Evolutionary conservation across 495 filamentous ascomycete genomes (phyloP).

Genomic region (Letharia lupina): DNA sequence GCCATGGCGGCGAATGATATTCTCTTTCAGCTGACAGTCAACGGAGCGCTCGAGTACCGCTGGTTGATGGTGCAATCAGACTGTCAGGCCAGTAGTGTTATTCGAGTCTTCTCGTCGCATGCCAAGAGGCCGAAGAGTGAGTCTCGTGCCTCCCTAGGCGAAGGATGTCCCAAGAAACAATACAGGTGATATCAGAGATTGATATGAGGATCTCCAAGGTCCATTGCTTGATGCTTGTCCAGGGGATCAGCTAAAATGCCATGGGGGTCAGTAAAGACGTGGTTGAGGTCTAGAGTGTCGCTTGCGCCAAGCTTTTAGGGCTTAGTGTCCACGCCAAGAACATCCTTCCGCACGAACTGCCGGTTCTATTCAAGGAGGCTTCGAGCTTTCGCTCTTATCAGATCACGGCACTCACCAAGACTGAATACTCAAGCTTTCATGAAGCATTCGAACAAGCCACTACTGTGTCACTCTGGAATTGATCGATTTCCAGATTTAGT

Average conservation of each 20-base stretch:
- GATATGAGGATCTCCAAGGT: background rate
- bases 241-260: background rate
- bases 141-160: background rate
- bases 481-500: too few relatives aligned
- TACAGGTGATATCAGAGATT: background rate
- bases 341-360: background rate
- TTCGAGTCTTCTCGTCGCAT: conserved; percentile 17
- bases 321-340: background rate
- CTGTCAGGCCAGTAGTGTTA: background rate
- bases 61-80: background rate
- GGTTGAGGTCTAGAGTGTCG: background rate
- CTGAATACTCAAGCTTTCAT: too few relatives aligned
- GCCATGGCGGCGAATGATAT: conserved; percentile 11
- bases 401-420: too few relatives aligned
- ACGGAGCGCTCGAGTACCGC: background rate
- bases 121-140: background rate
- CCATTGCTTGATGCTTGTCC: background rate
- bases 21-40: background rate
- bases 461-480: too few relatives aligned
- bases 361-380: background rate
- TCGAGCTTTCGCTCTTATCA: too few relatives aligned
- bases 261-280: background rate
- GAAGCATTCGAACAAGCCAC: too few relatives aligned
- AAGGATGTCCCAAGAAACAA: background rate
- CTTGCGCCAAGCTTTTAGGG: background rate